Conservation (phyloP, 1,284 basidiomycete genomes). For the Microbotryum saponariae region DNA sequence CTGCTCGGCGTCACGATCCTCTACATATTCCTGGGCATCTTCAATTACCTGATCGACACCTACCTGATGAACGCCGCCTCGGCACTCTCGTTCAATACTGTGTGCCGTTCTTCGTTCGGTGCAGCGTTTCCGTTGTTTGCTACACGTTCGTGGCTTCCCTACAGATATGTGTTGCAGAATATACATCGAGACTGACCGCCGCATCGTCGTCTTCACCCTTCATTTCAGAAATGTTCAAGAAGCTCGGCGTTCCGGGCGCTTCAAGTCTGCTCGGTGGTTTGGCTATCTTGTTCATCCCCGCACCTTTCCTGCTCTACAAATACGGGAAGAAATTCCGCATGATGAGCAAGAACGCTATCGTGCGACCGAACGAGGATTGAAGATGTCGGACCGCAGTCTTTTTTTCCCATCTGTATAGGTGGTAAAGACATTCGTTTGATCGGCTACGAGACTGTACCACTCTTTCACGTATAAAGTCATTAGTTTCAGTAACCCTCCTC, state of each 20-base stretch:
- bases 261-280: slow-evolving; percentile 43
- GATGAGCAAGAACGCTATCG: slow-evolving; percentile 40
- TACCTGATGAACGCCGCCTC: slow-evolving; percentile 43
- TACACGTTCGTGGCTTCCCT: too few relatives aligned
- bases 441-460: too few relatives aligned
- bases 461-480: neutral
- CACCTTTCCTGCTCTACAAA: slow-evolving; percentile 44
- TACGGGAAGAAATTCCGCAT: slow-evolving; percentile 46
- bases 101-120: slow-evolving; percentile 47
- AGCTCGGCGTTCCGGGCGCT: slow-evolving; percentile 45
- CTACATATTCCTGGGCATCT: slow-evolving; percentile 38
- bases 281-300: slow-evolving; percentile 40
- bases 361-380: slow-evolving; percentile 3
- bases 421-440: neutral
- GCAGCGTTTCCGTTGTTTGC: slow-evolving; percentile 48
- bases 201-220: neutral
- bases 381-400: too few relatives aligned
- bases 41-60: slow-evolving; percentile 27
- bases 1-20: slow-evolving; percentile 21
- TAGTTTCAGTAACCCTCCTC: neutral
- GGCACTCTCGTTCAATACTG: slow-evolving; percentile 48
- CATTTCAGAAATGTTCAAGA: slow-evolving; percentile 45
- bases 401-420: neutral
- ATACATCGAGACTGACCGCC: neutral
- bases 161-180: too few relatives aligned